Evolutionary conservation across 805 yeast species (phyloP), one percentile per base, ranked within the genome.

Genomic region (Metschnikowia kofuensis): DNA sequence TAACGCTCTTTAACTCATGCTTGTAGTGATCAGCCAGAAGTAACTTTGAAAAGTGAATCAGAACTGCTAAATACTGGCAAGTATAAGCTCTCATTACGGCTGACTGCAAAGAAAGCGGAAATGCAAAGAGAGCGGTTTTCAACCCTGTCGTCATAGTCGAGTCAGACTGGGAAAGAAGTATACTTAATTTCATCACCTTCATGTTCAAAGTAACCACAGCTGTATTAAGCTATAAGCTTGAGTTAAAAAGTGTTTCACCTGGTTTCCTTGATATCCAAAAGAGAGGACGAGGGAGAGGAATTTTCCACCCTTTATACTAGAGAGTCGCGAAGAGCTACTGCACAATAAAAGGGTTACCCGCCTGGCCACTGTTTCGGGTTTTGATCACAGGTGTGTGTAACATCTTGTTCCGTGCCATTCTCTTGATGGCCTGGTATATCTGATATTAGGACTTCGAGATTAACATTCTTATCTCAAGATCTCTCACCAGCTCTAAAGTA

Each of bases 101-200:
- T 65, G 67, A 59, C 67, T 63, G 66, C 69, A 66, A 65, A 65
- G 63, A 61, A 70, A 65, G 66, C 69, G 58, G 66, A 62, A 64
- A 60, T 60, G 57, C 63, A 58, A 60, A 55, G 52, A 61, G 65
- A 66, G 70, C 80, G 63, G 62, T 74, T 78, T 64, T 78, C 80
- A 76, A 79, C 89, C 90, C 78, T 82, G 83, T 86, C 91, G 89
- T 85, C 94, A 86, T 84, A 84, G 91, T 86, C 94, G 91, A 81
- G 73, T 82, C 88, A 78, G 88, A 84, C 88, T 81, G 87, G 90
- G 91, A 86, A 86, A 85, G 91, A 86, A 85, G 90, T 72, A 75
- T 68, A 81, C 87, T 78, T 67, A 70, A 55, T 61, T 61, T 73
- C 77, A 71, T 72, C 78, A 72, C 62, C 55, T 70, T 68, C 70